These are phyloP conservation scores for Endoconidiophora laricicola DNA, from an alignment of 2,329 filamentous ascomycete species.

Conservation along the genomic window DNA sequence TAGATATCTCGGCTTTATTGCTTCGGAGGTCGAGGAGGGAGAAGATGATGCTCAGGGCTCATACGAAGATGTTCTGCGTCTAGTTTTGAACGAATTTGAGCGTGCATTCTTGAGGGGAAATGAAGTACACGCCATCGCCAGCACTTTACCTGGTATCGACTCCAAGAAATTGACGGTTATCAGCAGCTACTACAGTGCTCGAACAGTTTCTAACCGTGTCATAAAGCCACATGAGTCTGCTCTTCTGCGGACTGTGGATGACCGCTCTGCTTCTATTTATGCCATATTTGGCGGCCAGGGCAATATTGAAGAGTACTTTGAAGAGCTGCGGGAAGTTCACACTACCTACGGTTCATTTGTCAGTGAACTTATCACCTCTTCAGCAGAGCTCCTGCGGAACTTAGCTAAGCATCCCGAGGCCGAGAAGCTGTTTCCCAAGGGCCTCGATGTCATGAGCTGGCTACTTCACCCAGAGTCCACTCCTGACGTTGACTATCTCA, in stretches of 20 bases:
- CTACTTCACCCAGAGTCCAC: slow-evolving; percentile 76
- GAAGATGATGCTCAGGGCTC: slow-evolving; percentile 80
- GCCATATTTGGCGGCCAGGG: slow-evolving; percentile 93
- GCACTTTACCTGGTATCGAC: slow-evolving; percentile 73
- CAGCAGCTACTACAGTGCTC: slow-evolving; percentile 78
- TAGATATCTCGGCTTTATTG: slow-evolving; percentile 81
- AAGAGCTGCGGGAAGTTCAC: slow-evolving; percentile 85
- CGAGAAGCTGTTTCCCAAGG: slow-evolving; percentile 92
- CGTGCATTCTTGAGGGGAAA: slow-evolving; percentile 87
- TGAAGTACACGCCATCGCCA: slow-evolving; percentile 82
- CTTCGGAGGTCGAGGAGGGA: slow-evolving; percentile 75
- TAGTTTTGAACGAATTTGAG: slow-evolving; percentile 91
- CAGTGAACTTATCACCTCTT: slow-evolving; percentile 62
- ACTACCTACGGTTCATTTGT: slow-evolving; percentile 83
- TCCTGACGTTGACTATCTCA: slow-evolving; percentile 84
- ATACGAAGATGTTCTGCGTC: slow-evolving; percentile 82
- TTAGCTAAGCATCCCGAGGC: slow-evolving; percentile 70
- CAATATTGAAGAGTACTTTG: slow-evolving; percentile 99
- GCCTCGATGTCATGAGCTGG: slow-evolving; percentile 90
- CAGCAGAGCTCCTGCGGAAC: slow-evolving; percentile 73
- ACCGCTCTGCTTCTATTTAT: slow-evolving; percentile 72
- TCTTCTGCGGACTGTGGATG: slow-evolving; percentile 71
- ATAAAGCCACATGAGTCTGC: slow-evolving; percentile 91
- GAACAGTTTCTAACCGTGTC: slow-evolving; percentile 64
- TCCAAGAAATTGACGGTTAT: slow-evolving; percentile 86